These are phyloP conservation scores for Fraxinus sp. DNA, from an alignment of 305 asterid genomes.

Conservation along the genomic window DNA sequence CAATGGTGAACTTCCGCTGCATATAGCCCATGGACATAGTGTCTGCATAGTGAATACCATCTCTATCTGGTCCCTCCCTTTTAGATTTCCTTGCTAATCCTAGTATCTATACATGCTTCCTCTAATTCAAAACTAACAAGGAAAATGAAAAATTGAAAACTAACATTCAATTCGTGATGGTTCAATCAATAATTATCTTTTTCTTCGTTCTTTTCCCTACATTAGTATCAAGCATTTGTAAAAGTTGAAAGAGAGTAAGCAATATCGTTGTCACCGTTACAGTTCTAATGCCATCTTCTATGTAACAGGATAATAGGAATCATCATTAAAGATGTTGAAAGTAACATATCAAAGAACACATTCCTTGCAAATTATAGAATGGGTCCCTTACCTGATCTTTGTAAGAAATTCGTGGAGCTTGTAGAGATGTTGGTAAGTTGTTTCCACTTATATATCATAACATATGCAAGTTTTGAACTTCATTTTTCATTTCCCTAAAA, in stretches of 20 bases:
- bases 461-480: constrained; percentile 11
- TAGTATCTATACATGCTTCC: background rate
- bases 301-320: constrained; percentile 71
- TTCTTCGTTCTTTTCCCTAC: constrained; percentile 6
- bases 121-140: background rate
- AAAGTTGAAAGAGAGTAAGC: background rate
- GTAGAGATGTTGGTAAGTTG: constrained; percentile 86
- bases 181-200: constrained; percentile 1
- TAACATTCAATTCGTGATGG: background rate
- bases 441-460: constrained; percentile 6
- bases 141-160: constrained; percentile 15
- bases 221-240: constrained; percentile 11
- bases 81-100: background rate
- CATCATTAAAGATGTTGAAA: constrained; percentile 84
- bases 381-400: constrained; percentile 79
- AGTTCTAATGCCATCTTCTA: constrained; percentile 31
- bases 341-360: constrained; percentile 60
- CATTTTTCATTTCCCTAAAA: constrained; percentile 20
- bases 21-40: background rate
- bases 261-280: constrained; percentile 2
- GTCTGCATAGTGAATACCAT: background rate
- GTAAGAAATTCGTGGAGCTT: constrained; percentile 78
- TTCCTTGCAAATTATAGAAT: constrained; percentile 79
- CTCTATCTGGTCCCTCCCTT: background rate
- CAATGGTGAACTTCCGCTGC: background rate